Conservation (phyloP, 2,329 filamentous ascomycete species). For the Aspergillus transmontanensis region DNA sequence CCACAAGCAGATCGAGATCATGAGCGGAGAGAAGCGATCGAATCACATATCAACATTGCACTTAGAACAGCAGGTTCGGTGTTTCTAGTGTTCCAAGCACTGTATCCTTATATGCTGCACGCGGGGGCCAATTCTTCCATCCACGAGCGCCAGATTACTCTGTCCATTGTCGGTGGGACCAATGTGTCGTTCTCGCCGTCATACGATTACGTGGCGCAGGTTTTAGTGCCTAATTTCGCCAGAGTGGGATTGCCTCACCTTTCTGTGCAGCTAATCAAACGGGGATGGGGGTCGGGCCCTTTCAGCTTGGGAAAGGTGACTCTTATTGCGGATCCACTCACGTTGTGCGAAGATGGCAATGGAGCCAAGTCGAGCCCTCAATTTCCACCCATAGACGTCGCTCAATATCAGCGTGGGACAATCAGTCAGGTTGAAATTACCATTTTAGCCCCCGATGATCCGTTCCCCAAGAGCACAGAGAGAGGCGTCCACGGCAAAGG, state of each 20-base stretch:
- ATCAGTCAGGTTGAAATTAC: conserved; percentile 43
- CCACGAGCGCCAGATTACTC: conserved; percentile 26
- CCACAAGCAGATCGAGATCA: conserved; percentile 21
- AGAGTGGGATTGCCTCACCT: conserved; percentile 55
- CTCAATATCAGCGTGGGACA: conserved; percentile 28
- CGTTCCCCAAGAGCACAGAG: background rate
- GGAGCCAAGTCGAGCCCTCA: conserved; percentile 2
- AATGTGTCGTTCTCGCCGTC: conserved; percentile 59
- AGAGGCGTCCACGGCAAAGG: background rate
- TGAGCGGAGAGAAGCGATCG: conserved; percentile 18
- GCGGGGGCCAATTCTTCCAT: conserved; percentile 21
- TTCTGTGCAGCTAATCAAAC: conserved; percentile 43
- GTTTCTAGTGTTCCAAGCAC: conserved; percentile 60
- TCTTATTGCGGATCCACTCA: conserved; percentile 51
- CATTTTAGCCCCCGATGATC: conserved; percentile 39
- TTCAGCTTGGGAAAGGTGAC: conserved; percentile 52
- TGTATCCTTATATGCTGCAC: conserved; percentile 61
- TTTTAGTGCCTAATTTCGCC: conserved; percentile 57
- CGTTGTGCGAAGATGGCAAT: conserved; percentile 1
- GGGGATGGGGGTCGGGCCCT: conserved; percentile 58
- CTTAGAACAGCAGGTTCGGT: conserved; percentile 56
- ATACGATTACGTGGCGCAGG: conserved; percentile 58
- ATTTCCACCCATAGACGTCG: conserved; percentile 39
- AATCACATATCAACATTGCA: conserved; percentile 42
- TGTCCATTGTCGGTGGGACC: conserved; percentile 60